Conservation (phyloP, 768 basidiomycete genomes). For the Panaeolus cyanescens region DNA sequence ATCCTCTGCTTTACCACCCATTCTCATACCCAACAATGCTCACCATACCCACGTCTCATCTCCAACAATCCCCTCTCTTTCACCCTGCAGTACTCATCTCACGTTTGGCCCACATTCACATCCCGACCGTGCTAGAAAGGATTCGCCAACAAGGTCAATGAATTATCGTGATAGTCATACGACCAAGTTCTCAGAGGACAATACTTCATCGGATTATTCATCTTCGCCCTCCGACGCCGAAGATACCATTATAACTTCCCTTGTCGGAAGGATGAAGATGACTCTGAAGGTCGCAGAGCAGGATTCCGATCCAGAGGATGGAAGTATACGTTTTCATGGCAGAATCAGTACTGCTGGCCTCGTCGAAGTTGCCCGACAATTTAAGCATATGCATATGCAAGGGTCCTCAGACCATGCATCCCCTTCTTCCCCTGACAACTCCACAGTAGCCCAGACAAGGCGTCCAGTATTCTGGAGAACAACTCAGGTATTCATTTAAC, state of each 20-base stretch:
- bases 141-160: constrained; percentile 13
- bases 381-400: constrained; percentile 52
- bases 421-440: constrained; percentile 21
- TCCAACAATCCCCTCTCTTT: constrained; percentile 7
- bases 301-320: constrained; percentile 29
- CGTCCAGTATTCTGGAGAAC: constrained; percentile 60
- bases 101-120: constrained; percentile 25
- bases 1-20: constrained; percentile 4
- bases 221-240: constrained; percentile 33
- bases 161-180: not conserved
- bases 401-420: constrained; percentile 25
- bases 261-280: constrained; percentile 36
- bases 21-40: constrained; percentile 9
- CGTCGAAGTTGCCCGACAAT: constrained; percentile 52
- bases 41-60: constrained; percentile 10
- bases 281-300: constrained; percentile 36
- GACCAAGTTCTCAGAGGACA: constrained; percentile 21
- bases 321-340: constrained; percentile 59
- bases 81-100: constrained; percentile 30
- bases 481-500: constrained; percentile 44
- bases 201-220: constrained; percentile 20
- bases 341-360: constrained; percentile 60
- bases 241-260: constrained; percentile 32
- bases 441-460: constrained; percentile 23
- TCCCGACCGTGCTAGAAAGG: constrained; percentile 10